Percentiles rank a stretch among this genome's conserved stretches.
Conservation (phyloP, 192 early-diverging fungal species). For the Coemansia sp. region DNA sequence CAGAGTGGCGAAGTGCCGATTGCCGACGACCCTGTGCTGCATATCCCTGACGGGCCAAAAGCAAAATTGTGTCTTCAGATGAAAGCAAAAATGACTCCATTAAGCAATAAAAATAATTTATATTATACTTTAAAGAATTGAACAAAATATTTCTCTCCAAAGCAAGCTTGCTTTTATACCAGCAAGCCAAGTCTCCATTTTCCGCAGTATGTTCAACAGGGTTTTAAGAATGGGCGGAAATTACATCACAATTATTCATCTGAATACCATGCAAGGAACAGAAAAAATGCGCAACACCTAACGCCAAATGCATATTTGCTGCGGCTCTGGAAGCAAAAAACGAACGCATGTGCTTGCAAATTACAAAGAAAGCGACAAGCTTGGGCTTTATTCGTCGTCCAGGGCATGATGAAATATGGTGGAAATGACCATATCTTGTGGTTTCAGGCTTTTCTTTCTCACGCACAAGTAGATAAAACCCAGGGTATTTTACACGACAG, state of each 20-base stretch:
- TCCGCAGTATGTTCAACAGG: too few species aligned
- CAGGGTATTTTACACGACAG: too few species aligned
- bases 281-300: not conserved
- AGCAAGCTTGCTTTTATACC: not conserved
- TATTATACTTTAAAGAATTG: not conserved
- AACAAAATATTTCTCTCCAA: not conserved
- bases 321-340: not conserved
- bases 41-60: conserved; percentile 42
- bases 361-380: not conserved
- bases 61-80: conserved; percentile 18
- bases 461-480: too few species aligned
- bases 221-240: not conserved
- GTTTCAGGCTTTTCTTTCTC: too few species aligned
- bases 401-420: too few species aligned
- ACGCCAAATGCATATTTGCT: not conserved
- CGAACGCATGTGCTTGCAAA: conserved; percentile 2
- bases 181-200: conserved; percentile 1
- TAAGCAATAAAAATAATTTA: not conserved
- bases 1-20: conserved; percentile 3
- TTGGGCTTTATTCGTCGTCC: too few species aligned
- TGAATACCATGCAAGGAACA: conserved; percentile 6
- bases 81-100: conserved; percentile 35
- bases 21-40: conserved; percentile 35
- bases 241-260: conserved; percentile 3
- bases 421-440: too few species aligned